A percentile compares a stretch with the other conserved stretches of the same genome.
Evolutionary conservation across 148 eudicot genomes (phyloP).

Genomic region (Persicaria tinctoria): DNA sequence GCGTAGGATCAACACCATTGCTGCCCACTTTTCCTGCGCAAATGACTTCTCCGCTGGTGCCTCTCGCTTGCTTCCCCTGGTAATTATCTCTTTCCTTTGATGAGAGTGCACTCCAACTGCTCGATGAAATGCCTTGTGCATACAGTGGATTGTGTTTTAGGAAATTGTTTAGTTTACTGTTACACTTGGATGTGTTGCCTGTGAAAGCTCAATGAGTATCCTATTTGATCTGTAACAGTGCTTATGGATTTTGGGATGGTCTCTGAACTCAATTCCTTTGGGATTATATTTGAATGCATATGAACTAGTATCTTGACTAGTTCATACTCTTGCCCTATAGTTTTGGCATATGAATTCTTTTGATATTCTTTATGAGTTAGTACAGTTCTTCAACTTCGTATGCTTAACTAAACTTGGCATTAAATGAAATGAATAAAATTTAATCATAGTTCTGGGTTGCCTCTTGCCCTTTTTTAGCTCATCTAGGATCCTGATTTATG

Average conservation of each 20-base stretch:
- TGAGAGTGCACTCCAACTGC: neutral
- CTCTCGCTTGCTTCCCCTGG: conserved; percentile 44
- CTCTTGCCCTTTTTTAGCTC: neutral
- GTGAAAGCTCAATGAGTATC: neutral
- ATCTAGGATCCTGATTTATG: neutral
- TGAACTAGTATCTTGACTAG: too few species aligned
- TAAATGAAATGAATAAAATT: neutral
- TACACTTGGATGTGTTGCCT: neutral
- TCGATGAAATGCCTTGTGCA: neutral
- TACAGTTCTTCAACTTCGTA: neutral
- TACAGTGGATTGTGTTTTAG: neutral
- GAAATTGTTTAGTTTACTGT: neutral
- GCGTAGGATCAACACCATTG: conserved; percentile 42
- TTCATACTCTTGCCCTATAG: too few species aligned
- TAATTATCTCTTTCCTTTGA: conserved; percentile 10
- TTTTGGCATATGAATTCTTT: too few species aligned
- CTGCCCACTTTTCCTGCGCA: conserved; percentile 37
- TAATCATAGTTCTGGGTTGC: neutral
- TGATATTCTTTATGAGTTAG: neutral
- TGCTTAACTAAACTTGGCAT: too few species aligned
- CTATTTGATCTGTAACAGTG: neutral
- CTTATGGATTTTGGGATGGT: neutral
- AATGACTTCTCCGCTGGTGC: conserved; percentile 35
- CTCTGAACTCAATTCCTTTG: neutral
- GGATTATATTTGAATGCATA: neutral